Conservation (phyloP, 192 early-diverging fungal species). For the Spizellomyces punctatus region DNA sequence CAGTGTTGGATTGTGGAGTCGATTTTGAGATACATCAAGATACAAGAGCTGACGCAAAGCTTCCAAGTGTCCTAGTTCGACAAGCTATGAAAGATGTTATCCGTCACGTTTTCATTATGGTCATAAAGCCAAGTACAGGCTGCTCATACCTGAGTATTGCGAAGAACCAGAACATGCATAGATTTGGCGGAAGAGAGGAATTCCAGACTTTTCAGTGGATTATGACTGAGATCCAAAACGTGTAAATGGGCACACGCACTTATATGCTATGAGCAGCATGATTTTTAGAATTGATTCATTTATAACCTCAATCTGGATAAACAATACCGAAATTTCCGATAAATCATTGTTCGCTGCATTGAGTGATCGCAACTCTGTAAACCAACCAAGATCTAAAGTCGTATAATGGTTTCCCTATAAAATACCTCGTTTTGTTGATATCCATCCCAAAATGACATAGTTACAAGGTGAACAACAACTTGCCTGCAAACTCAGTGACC, state of each 20-base stretch:
- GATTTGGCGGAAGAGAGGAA: neutral
- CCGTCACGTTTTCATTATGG: neutral
- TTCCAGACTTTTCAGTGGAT: conserved; percentile 4
- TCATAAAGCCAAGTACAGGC: neutral
- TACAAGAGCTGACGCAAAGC: conserved; percentile 22
- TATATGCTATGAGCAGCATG: neutral
- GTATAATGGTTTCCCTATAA: conserved; percentile 25
- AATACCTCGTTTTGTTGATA: neutral
- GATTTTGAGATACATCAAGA: conserved; percentile 30
- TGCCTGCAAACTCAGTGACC: conserved; percentile 26
- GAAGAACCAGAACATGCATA: conserved; percentile 7
- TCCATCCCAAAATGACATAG: neutral
- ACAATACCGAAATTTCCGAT: conserved; percentile 15
- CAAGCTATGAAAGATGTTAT: neutral
- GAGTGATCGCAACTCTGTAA: conserved; percentile 17
- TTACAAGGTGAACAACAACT: neutral
- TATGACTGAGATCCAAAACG: conserved; percentile 11
- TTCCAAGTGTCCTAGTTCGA: neutral
- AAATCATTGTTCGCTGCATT: conserved; percentile 26
- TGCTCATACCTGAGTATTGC: conserved; percentile 16
- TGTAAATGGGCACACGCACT: conserved; percentile 9
- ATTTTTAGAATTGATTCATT: no score
- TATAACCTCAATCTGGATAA: no score
- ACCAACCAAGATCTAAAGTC: conserved; percentile 12
- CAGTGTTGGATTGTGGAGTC: conserved; percentile 10